These are phyloP conservation scores for Scedosporium aurantiacum DNA, from an alignment of 2,329 filamentous ascomycete species.

Conservation along the genomic window DNA sequence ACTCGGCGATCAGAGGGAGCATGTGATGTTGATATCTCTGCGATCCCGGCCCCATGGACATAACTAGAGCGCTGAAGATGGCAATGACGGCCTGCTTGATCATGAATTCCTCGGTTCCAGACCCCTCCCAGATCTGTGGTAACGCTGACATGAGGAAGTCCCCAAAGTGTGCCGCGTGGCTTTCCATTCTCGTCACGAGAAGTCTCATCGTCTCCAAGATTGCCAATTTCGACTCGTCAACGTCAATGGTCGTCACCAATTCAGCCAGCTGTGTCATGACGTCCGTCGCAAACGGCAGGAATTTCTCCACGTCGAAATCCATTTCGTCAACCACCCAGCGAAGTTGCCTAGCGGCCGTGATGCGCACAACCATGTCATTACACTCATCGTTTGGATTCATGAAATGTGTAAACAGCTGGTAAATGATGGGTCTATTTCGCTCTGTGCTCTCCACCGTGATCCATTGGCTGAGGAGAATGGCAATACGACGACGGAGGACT, in stretches of 20 bases:
- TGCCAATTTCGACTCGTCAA: slow-evolving; percentile 82
- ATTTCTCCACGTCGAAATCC: slow-evolving; percentile 62
- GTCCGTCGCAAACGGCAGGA: slow-evolving; percentile 65
- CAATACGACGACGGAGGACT: slow-evolving; percentile 74
- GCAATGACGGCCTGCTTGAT: slow-evolving; percentile 90
- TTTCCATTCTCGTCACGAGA: slow-evolving; percentile 71
- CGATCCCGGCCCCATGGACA: slow-evolving; percentile 69
- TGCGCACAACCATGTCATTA: slow-evolving; percentile 85
- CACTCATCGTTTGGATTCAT: slow-evolving; percentile 63
- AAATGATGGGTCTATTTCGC: slow-evolving; percentile 61
- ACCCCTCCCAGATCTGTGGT: slow-evolving; percentile 73
- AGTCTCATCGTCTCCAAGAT: slow-evolving; percentile 78
- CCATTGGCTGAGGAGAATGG: slow-evolving; percentile 86
- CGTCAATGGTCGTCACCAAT: slow-evolving; percentile 68
- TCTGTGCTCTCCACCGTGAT: slow-evolving; percentile 64
- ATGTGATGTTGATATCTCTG: slow-evolving; percentile 69
- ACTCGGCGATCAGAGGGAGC: slow-evolving; percentile 70
- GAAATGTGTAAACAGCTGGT: slow-evolving; percentile 81
- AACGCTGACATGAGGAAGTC: slow-evolving; percentile 74
- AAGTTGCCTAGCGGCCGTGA: slow-evolving; percentile 81
- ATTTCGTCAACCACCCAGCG: slow-evolving; percentile 74
- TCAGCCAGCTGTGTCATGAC: slow-evolving; percentile 63
- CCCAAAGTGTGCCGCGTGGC: slow-evolving; percentile 55
- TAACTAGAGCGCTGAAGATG: slow-evolving; percentile 74
- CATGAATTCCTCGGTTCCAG: slow-evolving; percentile 70